Evolutionary conservation across 228 moss, liverwort and hornwort species (phyloP).

Genomic region (Sphagnum fallax): DNA sequence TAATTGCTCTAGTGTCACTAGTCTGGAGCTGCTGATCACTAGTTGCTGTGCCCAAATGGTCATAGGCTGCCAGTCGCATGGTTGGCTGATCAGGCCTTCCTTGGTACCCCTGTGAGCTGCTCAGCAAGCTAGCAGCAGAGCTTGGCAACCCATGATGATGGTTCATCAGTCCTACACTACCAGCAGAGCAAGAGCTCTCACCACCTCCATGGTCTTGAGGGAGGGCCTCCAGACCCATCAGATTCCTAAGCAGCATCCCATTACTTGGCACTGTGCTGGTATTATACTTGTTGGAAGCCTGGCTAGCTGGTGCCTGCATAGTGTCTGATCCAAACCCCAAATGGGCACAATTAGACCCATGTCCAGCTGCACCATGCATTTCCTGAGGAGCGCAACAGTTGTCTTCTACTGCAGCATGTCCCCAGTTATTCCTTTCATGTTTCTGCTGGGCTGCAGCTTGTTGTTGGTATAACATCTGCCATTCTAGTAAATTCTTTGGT

Average conservation of each 20-base stretch:
- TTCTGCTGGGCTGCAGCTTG: slow-evolving; percentile 44
- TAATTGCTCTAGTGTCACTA: slow-evolving; percentile 8
- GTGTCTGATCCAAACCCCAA: slow-evolving; percentile 23
- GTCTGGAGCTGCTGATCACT: slow-evolving; percentile 7
- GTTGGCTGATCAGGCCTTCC: slow-evolving; percentile 13
- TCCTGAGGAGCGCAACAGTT: too few relatives aligned
- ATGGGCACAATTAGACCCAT: slow-evolving; percentile 11
- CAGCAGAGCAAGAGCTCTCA: slow-evolving; percentile 38
- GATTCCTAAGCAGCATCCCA: slow-evolving; percentile 77
- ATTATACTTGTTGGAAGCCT: slow-evolving; percentile 25
- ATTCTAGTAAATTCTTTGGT: slow-evolving; percentile 76
- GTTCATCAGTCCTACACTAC: slow-evolving; percentile 23
- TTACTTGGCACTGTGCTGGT: slow-evolving; percentile 32
- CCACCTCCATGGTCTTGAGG: slow-evolving; percentile 24
- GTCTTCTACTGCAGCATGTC: too few relatives aligned
- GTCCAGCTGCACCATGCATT: slow-evolving; percentile 11
- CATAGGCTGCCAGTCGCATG: slow-evolving; percentile 1
- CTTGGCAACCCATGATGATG: slow-evolving; percentile 33
- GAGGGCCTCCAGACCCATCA: slow-evolving; percentile 72
- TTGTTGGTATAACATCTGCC: slow-evolving; percentile 97
- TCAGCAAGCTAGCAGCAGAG: slow-evolving; percentile 41
- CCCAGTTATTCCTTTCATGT: slow-evolving; percentile 13
- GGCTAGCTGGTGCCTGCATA: slow-evolving; percentile 36
- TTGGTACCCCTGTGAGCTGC: slow-evolving; percentile 32
- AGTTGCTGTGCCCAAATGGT: slow-evolving; percentile 4